Conservation (phyloP, 2,329 filamentous ascomycete genomes). For the Botrytis squamosa region DNA sequence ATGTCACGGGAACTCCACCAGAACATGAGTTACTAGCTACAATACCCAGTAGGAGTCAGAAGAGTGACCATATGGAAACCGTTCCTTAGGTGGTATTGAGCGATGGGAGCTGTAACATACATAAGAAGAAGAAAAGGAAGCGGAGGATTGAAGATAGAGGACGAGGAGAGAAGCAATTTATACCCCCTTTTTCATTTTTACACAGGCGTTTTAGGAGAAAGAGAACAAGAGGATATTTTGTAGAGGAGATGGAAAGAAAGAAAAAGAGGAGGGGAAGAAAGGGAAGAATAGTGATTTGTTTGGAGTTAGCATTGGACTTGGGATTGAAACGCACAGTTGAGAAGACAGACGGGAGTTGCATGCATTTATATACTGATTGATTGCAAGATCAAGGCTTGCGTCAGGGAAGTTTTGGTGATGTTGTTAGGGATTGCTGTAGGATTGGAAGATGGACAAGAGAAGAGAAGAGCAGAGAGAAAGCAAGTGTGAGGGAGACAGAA, state of each 20-base stretch:
- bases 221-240: background rate
- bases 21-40: background rate
- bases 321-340: background rate
- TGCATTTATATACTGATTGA: constrained; percentile 8
- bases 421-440: background rate
- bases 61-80: background rate
- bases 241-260: background rate
- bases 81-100: background rate
- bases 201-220: background rate
- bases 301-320: background rate
- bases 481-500: too few relatives aligned
- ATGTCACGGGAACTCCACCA: background rate
- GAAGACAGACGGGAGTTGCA: constrained; percentile 1
- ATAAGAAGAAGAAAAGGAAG: too few relatives aligned
- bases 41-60: background rate
- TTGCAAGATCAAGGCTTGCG: background rate
- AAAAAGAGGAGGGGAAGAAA: background rate
- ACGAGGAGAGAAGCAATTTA: constrained; percentile 2
- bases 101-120: background rate
- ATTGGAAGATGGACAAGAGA: background rate
- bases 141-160: background rate
- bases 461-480: background rate
- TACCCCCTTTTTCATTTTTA: constrained; percentile 7
- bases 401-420: background rate
- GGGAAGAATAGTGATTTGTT: background rate